Evolutionary conservation across 1,284 basidiomycete genomes (phyloP), one percentile per base, ranked within the genome.

Genomic region (Lentinula novae-zelandiae): DNA sequence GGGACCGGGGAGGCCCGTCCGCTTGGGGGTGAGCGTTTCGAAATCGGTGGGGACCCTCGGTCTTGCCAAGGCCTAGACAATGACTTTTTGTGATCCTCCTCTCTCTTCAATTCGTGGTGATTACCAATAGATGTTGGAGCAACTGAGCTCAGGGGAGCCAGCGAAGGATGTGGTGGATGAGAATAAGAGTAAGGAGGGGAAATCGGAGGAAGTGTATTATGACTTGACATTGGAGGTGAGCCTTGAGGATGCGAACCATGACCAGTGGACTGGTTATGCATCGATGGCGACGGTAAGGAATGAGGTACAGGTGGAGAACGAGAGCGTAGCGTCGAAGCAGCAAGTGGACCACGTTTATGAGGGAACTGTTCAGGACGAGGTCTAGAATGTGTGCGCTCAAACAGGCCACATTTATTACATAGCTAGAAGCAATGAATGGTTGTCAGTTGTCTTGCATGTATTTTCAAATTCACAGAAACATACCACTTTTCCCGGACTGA

Each of bases 351-450:
- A 40, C 89, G 81, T 67, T 89, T 89, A 75, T 90, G 88, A 12
- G 88, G 89, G 72, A 92, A 91, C 67, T 91, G 90, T 62, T 90
- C 89, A 0, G 89, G 89, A 49, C 90, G 78, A 12, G 90, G 86
- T 17, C 89, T 82, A 17, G 87, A 88, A 71, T 92, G 90, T 0
- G 90, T 92, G 59, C 90, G 84, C 71, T 92, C 90, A 67, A 92
- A 92, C 8, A 92, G 75, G 22, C 90, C 90, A 68, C 90, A 92
- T 69, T 92, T 92, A 80, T 92, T 92, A 77, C 90, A 92, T n/a
- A 92, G 80, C 89, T 92, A 34, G 4, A 31, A 44, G 3, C 22
- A 57, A 31, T 27, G 44, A 60, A 53, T 44, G 22, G 61, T 53
- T 31, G 59, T 17, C 58, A 63, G 31, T 57, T 27, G 39, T 55